Evolutionary conservation across 225 moss, liverwort and hornwort species (phyloP), one percentile per base, ranked within the genome.

Genomic region (Sphagnum contortum): DNA sequence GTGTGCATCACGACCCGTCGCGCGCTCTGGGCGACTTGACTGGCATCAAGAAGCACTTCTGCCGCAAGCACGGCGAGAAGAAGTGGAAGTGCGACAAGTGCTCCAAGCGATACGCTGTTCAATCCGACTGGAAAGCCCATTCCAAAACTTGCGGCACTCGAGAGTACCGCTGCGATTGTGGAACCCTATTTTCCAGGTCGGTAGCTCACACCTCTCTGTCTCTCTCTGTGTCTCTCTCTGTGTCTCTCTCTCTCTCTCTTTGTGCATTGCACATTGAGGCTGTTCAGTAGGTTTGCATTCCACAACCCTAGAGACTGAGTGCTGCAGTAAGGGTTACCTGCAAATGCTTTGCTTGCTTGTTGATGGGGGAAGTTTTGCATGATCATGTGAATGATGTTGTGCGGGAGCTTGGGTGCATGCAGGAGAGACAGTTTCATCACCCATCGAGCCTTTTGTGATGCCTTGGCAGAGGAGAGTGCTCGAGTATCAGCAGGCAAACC

Each of bases 1-100:
- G 96, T 79, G 92, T 98, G 81, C 96, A 98, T 83, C 92, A 98
- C 81, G 92, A 98, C 85, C 92, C 96, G 69, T 83, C 92, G 75
- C 84, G 96, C 73, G 96, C 96, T 74, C 80, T 98, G 85, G 96
- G 96, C 70, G 96, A 98, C 87, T 82, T 98, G 61, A 92, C 96
- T 72, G 96, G 96, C 66, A 98, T 92, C 64, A 92, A 98, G 79
- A 98, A 98, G 82, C 92, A 98, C 85, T 98, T 98, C 72, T 92
- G 96, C 80, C 83, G 96, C 77, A 98, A 98, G 89, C 96, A 98
- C 78, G 96, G 96, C 64, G 96, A 98, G 82, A 98, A 98, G 75
- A 98, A 92, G 79, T 98, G 96, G 92, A 83, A 91, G 75, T 96
- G 95, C 83, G 95, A 96, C 73, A 98, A 98, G 81, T 98, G 96